Evolutionary conservation across 2,329 filamentous ascomycete species (phyloP), one percentile per base, ranked within the genome.

Genomic region (Neospermospora avenae): DNA sequence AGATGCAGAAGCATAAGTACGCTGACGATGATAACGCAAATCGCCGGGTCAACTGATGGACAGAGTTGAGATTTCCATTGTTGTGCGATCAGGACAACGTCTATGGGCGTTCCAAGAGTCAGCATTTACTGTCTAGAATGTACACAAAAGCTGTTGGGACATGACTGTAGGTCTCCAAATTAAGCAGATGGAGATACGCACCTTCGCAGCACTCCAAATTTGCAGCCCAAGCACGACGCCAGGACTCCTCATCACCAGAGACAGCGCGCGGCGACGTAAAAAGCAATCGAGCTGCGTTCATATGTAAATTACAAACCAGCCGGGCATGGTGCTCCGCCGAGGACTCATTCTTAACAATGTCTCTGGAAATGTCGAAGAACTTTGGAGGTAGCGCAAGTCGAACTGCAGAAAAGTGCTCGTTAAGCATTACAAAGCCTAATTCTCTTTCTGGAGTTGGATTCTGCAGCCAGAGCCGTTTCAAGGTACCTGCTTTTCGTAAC

Each of bases 51-150:
- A 4, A 73, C 71, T 2, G 62, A 65, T 34, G 68, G 58, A 28
- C 65, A 72, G 51, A 69, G 71, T 4, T 68, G 63, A 39, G 66
- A 70, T 54, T 74, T 66, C 74, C 74, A 76, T 35, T 75, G 67
- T 28, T 66, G 65, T 1, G 69, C 66, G 1, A 73, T 46, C 3
- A 60, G 59, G 2, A 70, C 69, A n/a, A n/a, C n/a, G n/a, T n/a
- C n/a, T n/a, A n/a, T n/a, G n/a, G n/a, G n/a, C n/a, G n/a, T n/a
- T n/a, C n/a, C n/a, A n/a, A n/a, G n/a, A n/a, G n/a, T n/a, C n/a
- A n/a, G n/a, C n/a, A n/a, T n/a, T n/a, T n/a, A n/a, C n/a, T n/a
- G n/a, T n/a, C n/a, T n/a, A n/a, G n/a, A n/a, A n/a, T n/a, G n/a
- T n/a, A n/a, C n/a, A n/a, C n/a, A n/a, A n/a, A n/a, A n/a, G n/a